Percentiles rank a stretch among this genome's conserved stretches.
Evolutionary conservation across 1,284 basidiomycete genomes (phyloP).

Genomic region (Ustilago xerochloae): DNA sequence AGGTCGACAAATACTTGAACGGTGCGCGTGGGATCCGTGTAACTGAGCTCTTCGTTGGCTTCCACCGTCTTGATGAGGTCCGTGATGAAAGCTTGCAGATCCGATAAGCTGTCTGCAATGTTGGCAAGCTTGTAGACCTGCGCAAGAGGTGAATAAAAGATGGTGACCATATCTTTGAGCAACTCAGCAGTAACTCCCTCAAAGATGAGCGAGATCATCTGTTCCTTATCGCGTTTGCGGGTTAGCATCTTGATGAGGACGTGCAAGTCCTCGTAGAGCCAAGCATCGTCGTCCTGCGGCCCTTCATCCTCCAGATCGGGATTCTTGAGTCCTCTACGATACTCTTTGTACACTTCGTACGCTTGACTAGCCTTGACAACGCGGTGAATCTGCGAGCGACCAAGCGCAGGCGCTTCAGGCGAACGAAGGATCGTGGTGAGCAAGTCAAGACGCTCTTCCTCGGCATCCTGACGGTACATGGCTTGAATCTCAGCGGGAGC

Average conservation of each 20-base stretch:
- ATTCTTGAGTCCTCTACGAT: constrained; percentile 53
- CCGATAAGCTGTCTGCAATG: constrained; percentile 90
- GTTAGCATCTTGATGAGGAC: constrained; percentile 60
- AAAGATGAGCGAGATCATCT: constrained; percentile 91
- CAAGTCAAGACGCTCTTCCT: constrained; percentile 79
- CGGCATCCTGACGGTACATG: constrained; percentile 67
- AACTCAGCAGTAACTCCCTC: constrained; percentile 96
- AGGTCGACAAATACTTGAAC: constrained; percentile 95
- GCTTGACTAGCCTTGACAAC: constrained; percentile 62
- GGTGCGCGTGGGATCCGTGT: constrained; percentile 83
- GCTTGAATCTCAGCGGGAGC: constrained; percentile 88
- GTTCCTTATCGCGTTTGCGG: constrained; percentile 86
- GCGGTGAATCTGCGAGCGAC: constrained; percentile 56
- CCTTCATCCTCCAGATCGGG: constrained; percentile 74
- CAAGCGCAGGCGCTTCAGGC: constrained; percentile 75
- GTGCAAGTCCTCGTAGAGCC: constrained; percentile 67
- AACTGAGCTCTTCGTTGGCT: constrained; percentile 84
- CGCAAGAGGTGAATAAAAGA: constrained; percentile 97
- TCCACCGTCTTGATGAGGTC: constrained; percentile 97
- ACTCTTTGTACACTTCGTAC: constrained; percentile 63
- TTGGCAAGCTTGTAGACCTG: constrained; percentile 98
- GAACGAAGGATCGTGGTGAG: constrained; percentile 85
- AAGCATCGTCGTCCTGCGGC: constrained; percentile 64
- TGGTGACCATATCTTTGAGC: constrained; percentile 97
- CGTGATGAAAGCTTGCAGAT: constrained; percentile 93